Evolutionary conservation across 2,329 filamentous ascomycete genomes (phyloP).

Genomic region (Alternaria sp.): DNA sequence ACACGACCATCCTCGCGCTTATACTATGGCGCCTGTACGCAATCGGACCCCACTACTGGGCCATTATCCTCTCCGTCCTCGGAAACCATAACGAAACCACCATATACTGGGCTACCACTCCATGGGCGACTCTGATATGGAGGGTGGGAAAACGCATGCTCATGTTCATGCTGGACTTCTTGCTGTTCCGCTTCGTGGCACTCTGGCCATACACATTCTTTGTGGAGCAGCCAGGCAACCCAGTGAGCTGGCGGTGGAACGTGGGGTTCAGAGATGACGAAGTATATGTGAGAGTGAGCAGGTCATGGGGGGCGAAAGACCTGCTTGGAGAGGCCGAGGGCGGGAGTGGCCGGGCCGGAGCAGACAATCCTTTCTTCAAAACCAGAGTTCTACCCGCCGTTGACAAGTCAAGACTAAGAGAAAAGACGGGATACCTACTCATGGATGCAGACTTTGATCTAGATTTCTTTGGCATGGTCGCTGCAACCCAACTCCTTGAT

Average conservation of each 20-base stretch:
- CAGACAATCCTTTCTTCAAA: slow-evolving; percentile 66
- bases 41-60: slow-evolving; percentile 77
- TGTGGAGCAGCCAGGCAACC: slow-evolving; percentile 69
- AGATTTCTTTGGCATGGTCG: slow-evolving; percentile 83
- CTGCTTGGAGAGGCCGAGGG: slow-evolving; percentile 60
- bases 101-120: slow-evolving; percentile 64
- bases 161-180: slow-evolving; percentile 79
- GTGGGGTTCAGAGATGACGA: slow-evolving; percentile 83
- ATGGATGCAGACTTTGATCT: slow-evolving; percentile 88
- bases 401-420: slow-evolving; percentile 69
- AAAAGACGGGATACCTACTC: slow-evolving; percentile 88
- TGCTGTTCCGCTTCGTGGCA: slow-evolving; percentile 55
- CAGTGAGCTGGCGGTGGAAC: slow-evolving; percentile 75
- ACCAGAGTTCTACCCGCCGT: slow-evolving; percentile 74
- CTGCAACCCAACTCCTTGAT: slow-evolving; percentile 75
- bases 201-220: slow-evolving; percentile 63
- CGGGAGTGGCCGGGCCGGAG: slow-evolving; percentile 57
- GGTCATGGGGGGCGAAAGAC: slow-evolving; percentile 73
- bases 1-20: slow-evolving; percentile 70
- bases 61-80: slow-evolving; percentile 69
- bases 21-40: slow-evolving; percentile 74
- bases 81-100: slow-evolving; percentile 73
- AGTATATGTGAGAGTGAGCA: slow-evolving; percentile 80
- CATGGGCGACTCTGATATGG: slow-evolving; percentile 65
- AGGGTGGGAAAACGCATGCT: slow-evolving; percentile 68